Base-by-base conservation (phyloP, 331 rosid genomes). In the Quercus lobata region DNA sequence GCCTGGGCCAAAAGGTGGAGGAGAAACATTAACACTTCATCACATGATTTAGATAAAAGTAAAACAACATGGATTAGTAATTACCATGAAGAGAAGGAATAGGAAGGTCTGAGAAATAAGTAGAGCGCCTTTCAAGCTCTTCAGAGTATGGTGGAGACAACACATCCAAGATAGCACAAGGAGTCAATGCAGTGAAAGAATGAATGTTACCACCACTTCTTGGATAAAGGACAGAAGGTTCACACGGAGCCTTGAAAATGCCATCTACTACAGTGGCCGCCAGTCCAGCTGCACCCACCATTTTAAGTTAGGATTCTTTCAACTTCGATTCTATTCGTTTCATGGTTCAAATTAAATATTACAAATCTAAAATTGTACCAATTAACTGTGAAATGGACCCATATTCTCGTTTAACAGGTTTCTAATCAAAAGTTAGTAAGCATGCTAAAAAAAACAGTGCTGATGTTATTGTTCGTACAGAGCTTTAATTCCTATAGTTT, bases 171-270 rank as follows among this genome's bases (percentile, higher is more conserved):
- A 90, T 84, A 14, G 94, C 94, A 79, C 90, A 88, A 1, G 90
- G 78, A 52, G 91, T 86, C 76, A 90, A 69, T 10, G 94, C 91
- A 0, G 79, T 85, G 71, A 91, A 90, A 30, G 85, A 83, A 78
- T 91, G 94, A 65, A 91, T 86, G 83, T 91, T 91, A 7, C 97
- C 97, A 21, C 97, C 97, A 71, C 89, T 83, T 66, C 76, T 82
- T 71, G 97, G 97, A 81, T 85, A 91, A 29, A 90, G 41, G 10
- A 87, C 58, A 3, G 82, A 34, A n/a, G 91, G 61, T 22, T 91
- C 87, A 27, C 84, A 69, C 21, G 90, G 90, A 15, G 91, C 89
- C 34, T 69, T 77, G 18, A 83, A 5, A 9, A 76, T 76, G 30
- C 78, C 83, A 21, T 91, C 97, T 1, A 57, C 76, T 34, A 82